A percentile compares a stretch with the other conserved stretches of the same genome.
These are phyloP conservation scores for button mushroom (Agaricus bisporus) DNA, from an alignment of 768 basidiomycete genomes.

Conservation along the genomic window DNA sequence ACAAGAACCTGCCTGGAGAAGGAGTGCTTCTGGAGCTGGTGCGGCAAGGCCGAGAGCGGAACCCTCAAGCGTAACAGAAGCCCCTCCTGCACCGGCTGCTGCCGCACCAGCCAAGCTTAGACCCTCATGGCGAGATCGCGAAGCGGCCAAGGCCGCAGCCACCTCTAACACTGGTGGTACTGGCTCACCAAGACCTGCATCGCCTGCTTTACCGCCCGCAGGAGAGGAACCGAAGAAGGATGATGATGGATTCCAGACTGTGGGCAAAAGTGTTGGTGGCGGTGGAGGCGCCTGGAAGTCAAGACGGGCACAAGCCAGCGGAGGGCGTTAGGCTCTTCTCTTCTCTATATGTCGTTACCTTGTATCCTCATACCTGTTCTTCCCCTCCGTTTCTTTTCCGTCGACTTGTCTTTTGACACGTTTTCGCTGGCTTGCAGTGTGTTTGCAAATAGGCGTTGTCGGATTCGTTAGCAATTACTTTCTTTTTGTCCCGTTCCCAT, in stretches of 20 bases:
- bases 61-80: conserved; percentile 44
- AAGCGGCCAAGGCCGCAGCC: conserved; percentile 17
- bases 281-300: conserved; percentile 17
- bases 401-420: too few relatives aligned
- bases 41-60: conserved; percentile 18
- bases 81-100: conserved; percentile 46
- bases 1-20: conserved; percentile 26
- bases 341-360: too few relatives aligned
- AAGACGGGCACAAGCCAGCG: conserved; percentile 11
- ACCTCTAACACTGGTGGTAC: conserved; percentile 13
- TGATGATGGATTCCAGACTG: conserved; percentile 70
- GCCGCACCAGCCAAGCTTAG: conserved; percentile 35
- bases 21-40: conserved; percentile 21
- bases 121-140: conserved; percentile 21
- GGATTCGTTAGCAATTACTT: too few relatives aligned
- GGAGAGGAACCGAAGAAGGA: conserved; percentile 45
- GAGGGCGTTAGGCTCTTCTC: neutral
- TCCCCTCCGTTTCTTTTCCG: too few relatives aligned
- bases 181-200: conserved; percentile 22
- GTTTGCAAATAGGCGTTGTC: too few relatives aligned
- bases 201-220: conserved; percentile 28
- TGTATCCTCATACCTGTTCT: too few relatives aligned
- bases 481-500: too few relatives aligned
- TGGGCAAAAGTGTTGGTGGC: conserved; percentile 17
- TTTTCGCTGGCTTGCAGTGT: too few relatives aligned